Evolutionary conservation across 345 rosid genomes (phyloP).

Genomic region (Nephelium lappaceum): DNA sequence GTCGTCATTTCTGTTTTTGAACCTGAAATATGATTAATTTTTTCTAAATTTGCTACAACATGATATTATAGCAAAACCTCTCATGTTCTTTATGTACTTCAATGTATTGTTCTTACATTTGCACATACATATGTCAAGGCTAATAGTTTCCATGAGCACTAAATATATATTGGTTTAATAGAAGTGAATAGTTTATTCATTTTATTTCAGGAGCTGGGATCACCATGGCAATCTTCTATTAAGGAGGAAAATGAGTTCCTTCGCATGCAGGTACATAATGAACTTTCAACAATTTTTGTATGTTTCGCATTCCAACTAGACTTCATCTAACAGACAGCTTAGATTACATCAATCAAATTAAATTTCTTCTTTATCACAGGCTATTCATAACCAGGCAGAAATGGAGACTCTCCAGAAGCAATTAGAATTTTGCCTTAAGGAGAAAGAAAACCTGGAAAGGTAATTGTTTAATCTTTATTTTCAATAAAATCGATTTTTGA

Average conservation of each 20-base stretch:
- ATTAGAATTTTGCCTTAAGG: slow-evolving; percentile 61
- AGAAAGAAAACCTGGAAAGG: slow-evolving; percentile 80
- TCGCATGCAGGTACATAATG: slow-evolving; percentile 66
- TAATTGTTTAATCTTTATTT: slow-evolving; percentile 21
- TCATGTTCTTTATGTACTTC: neutral
- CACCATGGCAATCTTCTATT: slow-evolving; percentile 51
- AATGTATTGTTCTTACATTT: neutral
- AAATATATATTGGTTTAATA: neutral
- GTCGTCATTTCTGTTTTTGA: too few relatives aligned
- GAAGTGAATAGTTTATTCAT: neutral
- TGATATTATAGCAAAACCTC: neutral
- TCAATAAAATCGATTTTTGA: too few relatives aligned
- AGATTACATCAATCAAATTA: neutral
- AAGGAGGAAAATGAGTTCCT: slow-evolving; percentile 90
- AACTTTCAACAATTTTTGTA: neutral
- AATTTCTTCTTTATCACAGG: slow-evolving; percentile 39
- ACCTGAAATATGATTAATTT: neutral
- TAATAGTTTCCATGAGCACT: neutral
- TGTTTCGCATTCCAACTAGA: slow-evolving; percentile 11
- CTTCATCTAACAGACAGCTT: neutral
- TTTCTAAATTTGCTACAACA: neutral
- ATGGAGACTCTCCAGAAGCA: slow-evolving; percentile 69
- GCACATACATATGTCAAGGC: neutral
- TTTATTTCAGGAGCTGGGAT: slow-evolving; percentile 48
- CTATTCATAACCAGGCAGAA: slow-evolving; percentile 81